These are phyloP conservation scores for Sporobolomyces roseus DNA, from an alignment of 768 basidiomycete genomes.

Conservation along the genomic window DNA sequence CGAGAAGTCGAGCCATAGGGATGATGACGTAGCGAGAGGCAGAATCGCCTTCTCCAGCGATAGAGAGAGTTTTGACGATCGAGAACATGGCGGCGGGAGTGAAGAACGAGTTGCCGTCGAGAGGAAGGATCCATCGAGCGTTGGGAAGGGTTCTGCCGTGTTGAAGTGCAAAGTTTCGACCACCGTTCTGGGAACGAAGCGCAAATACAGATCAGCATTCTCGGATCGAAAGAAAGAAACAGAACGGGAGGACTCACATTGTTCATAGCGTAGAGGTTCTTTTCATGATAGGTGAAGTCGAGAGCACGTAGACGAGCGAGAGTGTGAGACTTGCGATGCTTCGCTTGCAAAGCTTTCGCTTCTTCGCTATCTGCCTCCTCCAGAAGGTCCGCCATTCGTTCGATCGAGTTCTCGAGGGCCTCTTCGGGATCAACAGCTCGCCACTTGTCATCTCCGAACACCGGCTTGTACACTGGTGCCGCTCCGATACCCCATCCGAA, in stretches of 20 bases:
- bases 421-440: not conserved
- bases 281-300: conserved; percentile 46
- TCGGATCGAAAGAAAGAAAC: too few species aligned
- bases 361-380: conserved; percentile 40
- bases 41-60: conserved; percentile 39
- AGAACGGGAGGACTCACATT: conserved; percentile 35
- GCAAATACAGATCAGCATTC: too few species aligned
- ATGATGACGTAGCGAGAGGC: conserved; percentile 43
- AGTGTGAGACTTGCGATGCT: conserved; percentile 25
- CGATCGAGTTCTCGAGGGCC: conserved; percentile 3
- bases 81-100: conserved; percentile 45
- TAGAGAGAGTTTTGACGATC: conserved; percentile 40
- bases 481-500: conserved; percentile 42
- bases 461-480: not conserved
- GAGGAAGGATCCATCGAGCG: conserved; percentile 46
- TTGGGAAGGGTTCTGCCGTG: conserved; percentile 43
- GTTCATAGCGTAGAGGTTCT: conserved; percentile 47
- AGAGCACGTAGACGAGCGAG: conserved; percentile 43
- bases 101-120: conserved; percentile 48
- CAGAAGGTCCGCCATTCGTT: conserved; percentile 19
- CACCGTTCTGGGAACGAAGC: conserved; percentile 43
- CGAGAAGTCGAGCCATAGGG: conserved; percentile 45
- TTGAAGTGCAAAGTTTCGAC: conserved; percentile 45
- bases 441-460: conserved; percentile 13
- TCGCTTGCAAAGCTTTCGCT: conserved; percentile 14